These are phyloP conservation scores for Aspergillus campestris DNA, from an alignment of 495 filamentous ascomycete genomes.

Conservation along the genomic window DNA sequence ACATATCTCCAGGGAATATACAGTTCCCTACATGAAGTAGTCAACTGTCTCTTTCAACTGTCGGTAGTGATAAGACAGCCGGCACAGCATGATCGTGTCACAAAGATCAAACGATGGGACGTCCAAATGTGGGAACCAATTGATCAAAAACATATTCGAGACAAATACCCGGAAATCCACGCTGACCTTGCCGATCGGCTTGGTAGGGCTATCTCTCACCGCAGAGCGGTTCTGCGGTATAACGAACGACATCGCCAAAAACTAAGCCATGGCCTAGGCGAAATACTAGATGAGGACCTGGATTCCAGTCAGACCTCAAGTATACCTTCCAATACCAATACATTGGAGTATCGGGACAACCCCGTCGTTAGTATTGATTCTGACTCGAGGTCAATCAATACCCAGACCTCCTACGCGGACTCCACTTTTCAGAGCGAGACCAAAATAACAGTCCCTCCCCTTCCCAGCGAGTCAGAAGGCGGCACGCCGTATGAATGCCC, in stretches of 20 bases:
- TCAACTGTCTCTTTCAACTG: constrained; percentile 13
- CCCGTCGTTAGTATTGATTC: too few relatives aligned
- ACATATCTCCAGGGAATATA: constrained; percentile 7
- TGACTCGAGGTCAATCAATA: too few relatives aligned
- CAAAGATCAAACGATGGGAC: constrained; percentile 1
- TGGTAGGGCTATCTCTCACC: constrained; percentile 2
- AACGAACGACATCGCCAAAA: constrained; percentile 13
- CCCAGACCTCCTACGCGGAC: not conserved
- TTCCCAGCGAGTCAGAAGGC: constrained; percentile 5
- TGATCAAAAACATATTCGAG: not conserved
- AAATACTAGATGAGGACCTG: not conserved
- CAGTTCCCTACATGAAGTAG: not conserved
- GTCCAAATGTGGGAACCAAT: not conserved
- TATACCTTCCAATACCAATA: not conserved
- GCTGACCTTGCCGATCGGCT: not conserved
- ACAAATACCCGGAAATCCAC: too few relatives aligned
- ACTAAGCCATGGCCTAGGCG: constrained; percentile 4
- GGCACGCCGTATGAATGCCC: constrained; percentile 18
- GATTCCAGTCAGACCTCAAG: not conserved
- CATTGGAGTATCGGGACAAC: not conserved
- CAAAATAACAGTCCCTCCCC: not conserved
- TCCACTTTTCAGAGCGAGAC: not conserved
- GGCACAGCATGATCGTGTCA: constrained; percentile 12
- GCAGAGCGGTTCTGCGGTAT: constrained; percentile 11
- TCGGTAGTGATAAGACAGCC: constrained; percentile 18